phyloP scores from a whole-genome alignment of 2,329 filamentous ascomycete genomes.

The Pyrenochaeta sp. region DNA sequence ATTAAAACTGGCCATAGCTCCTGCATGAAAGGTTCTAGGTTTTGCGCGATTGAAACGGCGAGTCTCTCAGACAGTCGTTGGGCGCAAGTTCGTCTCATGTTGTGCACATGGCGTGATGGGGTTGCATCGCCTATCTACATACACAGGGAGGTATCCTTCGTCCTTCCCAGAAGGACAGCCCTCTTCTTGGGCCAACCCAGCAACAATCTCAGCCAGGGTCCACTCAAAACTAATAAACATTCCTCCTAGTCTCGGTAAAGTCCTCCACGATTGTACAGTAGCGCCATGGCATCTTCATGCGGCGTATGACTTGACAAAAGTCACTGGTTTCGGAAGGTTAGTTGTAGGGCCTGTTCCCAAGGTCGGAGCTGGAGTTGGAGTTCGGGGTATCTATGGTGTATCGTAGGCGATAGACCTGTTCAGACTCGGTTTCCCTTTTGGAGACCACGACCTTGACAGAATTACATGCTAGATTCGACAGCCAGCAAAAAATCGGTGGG shows the following conservation, averaged over 20 bases:
- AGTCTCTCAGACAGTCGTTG: constrained; percentile 2
- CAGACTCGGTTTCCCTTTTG: no score
- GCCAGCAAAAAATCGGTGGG: no score
- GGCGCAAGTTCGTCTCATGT: constrained; percentile 1
- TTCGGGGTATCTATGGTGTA: no score
- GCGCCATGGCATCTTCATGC: constrained; percentile 6
- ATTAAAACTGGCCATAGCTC: constrained; percentile 22
- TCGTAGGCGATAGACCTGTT: no score
- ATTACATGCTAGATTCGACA: no score
- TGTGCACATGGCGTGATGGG: background rate
- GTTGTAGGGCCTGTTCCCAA: background rate
- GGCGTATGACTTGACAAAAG: no score
- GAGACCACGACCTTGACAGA: no score
- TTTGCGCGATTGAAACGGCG: constrained; percentile 15
- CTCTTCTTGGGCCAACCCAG: no score
- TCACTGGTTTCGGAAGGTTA: no score
- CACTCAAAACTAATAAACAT: constrained; percentile 6
- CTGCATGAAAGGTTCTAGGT: constrained; percentile 13
- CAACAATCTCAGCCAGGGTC: constrained; percentile 15
- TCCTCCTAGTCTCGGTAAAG: background rate
- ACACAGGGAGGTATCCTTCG: no score
- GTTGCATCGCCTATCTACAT: no score
- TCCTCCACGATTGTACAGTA: constrained; percentile 7
- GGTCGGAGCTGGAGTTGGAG: background rate
- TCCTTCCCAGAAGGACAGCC: no score